Conservation (phyloP, 1,284 basidiomycete genomes). For the Heterobasidion occidentale region DNA sequence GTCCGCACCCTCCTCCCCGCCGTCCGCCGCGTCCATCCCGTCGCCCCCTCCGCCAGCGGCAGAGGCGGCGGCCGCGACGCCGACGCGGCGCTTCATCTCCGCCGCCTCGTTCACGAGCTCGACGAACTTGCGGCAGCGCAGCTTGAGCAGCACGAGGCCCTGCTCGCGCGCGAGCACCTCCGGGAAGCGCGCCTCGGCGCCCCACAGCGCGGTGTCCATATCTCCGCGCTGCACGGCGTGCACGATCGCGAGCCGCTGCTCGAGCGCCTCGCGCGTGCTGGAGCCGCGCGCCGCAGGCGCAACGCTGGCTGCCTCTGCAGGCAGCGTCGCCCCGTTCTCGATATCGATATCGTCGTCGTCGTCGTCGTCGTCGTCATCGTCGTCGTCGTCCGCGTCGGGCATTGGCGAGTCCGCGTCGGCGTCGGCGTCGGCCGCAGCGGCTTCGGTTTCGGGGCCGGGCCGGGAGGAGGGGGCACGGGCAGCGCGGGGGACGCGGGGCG, state of each 20-base stretch:
- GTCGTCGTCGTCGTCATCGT: no score
- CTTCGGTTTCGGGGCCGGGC: neutral
- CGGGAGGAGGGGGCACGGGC: constrained; percentile 8
- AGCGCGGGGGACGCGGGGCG: constrained; percentile 5
- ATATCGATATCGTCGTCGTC: no score
- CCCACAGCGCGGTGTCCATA: constrained; percentile 59
- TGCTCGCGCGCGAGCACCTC: constrained; percentile 57
- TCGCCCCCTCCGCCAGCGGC: neutral
- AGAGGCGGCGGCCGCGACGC: neutral
- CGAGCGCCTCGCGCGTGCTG: constrained; percentile 29
- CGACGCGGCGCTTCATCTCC: constrained; percentile 16
- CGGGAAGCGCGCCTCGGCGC: constrained; percentile 48
- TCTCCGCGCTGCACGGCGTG: constrained; percentile 62
- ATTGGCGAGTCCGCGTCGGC: constrained; percentile 3
- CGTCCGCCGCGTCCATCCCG: constrained; percentile 1
- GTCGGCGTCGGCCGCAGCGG: neutral
- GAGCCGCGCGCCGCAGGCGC: constrained; percentile 19
- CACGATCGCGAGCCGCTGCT: constrained; percentile 55
- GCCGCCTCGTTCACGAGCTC: constrained; percentile 40
- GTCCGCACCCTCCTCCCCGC: constrained; percentile 18
- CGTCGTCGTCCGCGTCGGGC: neutral
- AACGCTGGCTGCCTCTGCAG: constrained; percentile 24
- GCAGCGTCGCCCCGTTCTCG: neutral
- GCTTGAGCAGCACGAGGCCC: constrained; percentile 64
- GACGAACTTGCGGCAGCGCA: constrained; percentile 76